phyloP scores from a whole-genome alignment of 1,139 yeast genomes.

The Saccharomycopsis crataegensis region DNA sequence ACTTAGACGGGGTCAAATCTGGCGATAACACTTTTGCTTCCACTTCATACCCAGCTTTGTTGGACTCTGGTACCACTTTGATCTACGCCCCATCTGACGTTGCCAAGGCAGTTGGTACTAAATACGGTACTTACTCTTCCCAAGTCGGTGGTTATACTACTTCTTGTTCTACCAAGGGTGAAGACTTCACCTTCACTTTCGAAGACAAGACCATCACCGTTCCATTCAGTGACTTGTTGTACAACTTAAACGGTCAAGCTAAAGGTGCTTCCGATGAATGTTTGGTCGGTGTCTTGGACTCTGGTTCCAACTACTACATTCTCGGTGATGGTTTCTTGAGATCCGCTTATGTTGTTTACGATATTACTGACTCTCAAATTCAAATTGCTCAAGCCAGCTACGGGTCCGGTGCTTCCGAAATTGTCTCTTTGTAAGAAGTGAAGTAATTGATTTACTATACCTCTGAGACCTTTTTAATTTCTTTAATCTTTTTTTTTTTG shows the following conservation, averaged over 20 bases:
- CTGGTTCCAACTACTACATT: constrained; percentile 27
- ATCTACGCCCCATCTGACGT: constrained; percentile 18
- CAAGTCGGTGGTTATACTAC: constrained; percentile 23
- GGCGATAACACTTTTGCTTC: constrained; percentile 10
- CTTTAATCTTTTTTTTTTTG: too few relatives aligned
- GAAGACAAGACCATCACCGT: constrained; percentile 35
- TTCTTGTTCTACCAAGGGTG: constrained; percentile 22
- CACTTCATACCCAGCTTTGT: constrained; percentile 29
- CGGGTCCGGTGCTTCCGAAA: not conserved
- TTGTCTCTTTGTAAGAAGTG: not conserved
- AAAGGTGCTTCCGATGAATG: constrained; percentile 24
- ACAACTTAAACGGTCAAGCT: constrained; percentile 14
- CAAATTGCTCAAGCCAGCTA: constrained; percentile 55
- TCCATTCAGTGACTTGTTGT: constrained; percentile 28
- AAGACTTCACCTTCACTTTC: constrained; percentile 32
- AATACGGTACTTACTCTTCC: constrained; percentile 21
- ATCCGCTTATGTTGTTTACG: constrained; percentile 70
- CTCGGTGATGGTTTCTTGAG: constrained; percentile 74
- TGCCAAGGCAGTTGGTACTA: constrained; percentile 15
- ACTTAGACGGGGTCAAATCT: constrained; percentile 13
- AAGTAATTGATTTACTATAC: constrained; percentile 24
- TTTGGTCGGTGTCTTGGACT: constrained; percentile 29
- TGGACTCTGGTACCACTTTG: constrained; percentile 34
- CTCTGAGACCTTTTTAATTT: too few relatives aligned
- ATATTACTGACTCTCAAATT: constrained; percentile 55